Percentiles rank a stretch among this genome's conserved stretches.
phyloP scores from a whole-genome alignment of 257 asterid species.

The Nicotiana obtusifolia region DNA sequence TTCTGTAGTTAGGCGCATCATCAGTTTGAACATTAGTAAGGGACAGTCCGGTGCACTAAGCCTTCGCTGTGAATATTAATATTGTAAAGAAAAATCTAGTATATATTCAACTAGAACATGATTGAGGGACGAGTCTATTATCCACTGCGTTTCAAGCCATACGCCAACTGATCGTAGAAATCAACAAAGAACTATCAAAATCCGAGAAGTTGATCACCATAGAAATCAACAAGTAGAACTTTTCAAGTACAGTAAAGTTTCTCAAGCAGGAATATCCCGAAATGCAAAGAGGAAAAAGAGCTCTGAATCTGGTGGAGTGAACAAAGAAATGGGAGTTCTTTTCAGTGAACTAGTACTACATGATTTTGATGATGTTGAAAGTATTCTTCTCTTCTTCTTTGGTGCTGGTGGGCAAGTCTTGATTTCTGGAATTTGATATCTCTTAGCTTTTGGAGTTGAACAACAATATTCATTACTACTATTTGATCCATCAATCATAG shows the following conservation, averaged over 20 bases:
- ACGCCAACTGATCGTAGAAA: too few species aligned
- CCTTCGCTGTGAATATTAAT: too few species aligned
- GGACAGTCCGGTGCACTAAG: too few species aligned
- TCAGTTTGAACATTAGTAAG: too few species aligned
- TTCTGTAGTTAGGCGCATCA: too few species aligned
- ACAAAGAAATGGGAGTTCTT: conserved; percentile 39
- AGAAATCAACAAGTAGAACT: not conserved
- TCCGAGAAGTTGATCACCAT: not conserved
- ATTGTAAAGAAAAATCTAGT: too few species aligned
- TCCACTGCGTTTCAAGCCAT: too few species aligned
- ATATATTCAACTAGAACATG: too few species aligned
- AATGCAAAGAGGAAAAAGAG: conserved; percentile 57
- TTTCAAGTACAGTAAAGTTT: conserved; percentile 10
- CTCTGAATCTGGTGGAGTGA: conserved; percentile 63
- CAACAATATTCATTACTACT: conserved; percentile 20
- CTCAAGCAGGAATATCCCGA: conserved; percentile 14
- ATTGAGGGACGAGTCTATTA: too few species aligned
- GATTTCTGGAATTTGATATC: conserved; percentile 56
- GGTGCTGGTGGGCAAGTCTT: conserved; percentile 85
- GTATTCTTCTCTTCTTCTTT: conserved; percentile 40
- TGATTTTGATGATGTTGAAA: not conserved
- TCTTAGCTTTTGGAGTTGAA: conserved; percentile 62
- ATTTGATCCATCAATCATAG: not conserved
- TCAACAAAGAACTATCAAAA: too few species aligned
- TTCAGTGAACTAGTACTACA: conserved; percentile 13